Base-by-base conservation (phyloP, 2,329 filamentous ascomycete genomes). In the Zasmidium cellare region DNA sequence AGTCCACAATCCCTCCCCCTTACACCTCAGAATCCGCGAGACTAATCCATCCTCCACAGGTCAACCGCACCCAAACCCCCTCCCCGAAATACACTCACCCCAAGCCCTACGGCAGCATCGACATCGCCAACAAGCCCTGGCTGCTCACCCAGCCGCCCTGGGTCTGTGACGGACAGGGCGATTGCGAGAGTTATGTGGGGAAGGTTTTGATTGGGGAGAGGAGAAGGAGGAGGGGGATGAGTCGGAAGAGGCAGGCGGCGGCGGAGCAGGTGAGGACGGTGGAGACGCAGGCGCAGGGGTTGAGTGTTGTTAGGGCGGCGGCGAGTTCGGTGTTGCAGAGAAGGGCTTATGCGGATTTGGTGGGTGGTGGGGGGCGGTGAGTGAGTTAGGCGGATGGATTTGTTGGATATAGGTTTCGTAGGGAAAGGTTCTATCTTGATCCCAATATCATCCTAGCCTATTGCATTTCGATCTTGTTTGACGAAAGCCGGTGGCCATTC, bases 231-330 rank as follows among this genome's bases (percentile, higher is more conserved):
- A 90, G 51, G 96, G 96, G 67, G 81, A 87, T 70, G 82, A 89
- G 41, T 92, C 92, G 2, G n/a, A n/a, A n/a, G n/a, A n/a, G n/a
- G n/a, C n/a, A n/a, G n/a, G n/a, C n/a, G 82, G 92, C 23, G 47
- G 20, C 5, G 20, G 59, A 51, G 11, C 53, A 58, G 35, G 92
- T 92, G 1, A 82, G 92, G 38, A 96, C 92, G 0, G 87, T 96
- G 1, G 92, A 97, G 77, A 96, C 92, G 2, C 92, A 97, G 69
- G 85, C 87, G 20, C 89, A 92, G 47, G 93, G 91, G 1, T 70
- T 97, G 51, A 85, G 89, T 3, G 82, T 96, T 20, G 76, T 96
- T 56, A 82, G 91, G 65, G 91, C 91, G 24, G 67, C 68, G 20
- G 55, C 55, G 44, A 65, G 65, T 56, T 60, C 61, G 1, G 83